Evolutionary conservation across 1,139 yeast species (phyloP).

Genomic region (Zygosaccharomyces sapae): DNA sequence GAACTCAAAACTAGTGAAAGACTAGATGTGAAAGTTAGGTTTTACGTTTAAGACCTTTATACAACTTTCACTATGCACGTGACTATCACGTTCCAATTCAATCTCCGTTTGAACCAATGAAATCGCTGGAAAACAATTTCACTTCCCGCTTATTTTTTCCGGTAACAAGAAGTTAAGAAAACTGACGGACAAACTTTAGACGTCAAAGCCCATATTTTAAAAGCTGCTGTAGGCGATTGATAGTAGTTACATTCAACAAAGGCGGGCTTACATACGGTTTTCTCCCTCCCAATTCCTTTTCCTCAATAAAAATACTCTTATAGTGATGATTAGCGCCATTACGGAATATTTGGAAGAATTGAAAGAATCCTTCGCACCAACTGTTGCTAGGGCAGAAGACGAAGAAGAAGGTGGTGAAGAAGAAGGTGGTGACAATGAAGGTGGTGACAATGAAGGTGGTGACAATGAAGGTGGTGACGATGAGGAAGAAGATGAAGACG

Average conservation of each 20-base stretch:
- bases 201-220: background rate
- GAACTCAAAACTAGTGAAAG: too few relatives aligned
- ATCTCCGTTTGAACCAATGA: slow-evolving; percentile 8
- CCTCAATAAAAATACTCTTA: background rate
- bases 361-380: slow-evolving; percentile 77
- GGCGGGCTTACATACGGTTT: slow-evolving; percentile 1
- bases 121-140: slow-evolving; percentile 11
- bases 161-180: background rate
- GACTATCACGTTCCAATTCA: slow-evolving; percentile 1
- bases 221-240: background rate
- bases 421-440: slow-evolving; percentile 29
- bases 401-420: slow-evolving; percentile 18
- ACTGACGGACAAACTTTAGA: background rate
- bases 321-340: slow-evolving; percentile 53
- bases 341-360: slow-evolving; percentile 57
- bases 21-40: too few relatives aligned
- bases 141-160: slow-evolving; percentile 1
- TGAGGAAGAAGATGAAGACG: slow-evolving; percentile 48
- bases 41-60: too few relatives aligned
- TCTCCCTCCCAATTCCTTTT: background rate
- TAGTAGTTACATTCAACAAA: background rate
- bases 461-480: slow-evolving; percentile 35
- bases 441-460: slow-evolving; percentile 20
- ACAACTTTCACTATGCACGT: background rate
- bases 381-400: slow-evolving; percentile 79